Percentiles rank a stretch among this genome's conserved stretches.
These are phyloP conservation scores for Camillea tinctor DNA, from an alignment of 2,329 filamentous ascomycete genomes.

Conservation along the genomic window DNA sequence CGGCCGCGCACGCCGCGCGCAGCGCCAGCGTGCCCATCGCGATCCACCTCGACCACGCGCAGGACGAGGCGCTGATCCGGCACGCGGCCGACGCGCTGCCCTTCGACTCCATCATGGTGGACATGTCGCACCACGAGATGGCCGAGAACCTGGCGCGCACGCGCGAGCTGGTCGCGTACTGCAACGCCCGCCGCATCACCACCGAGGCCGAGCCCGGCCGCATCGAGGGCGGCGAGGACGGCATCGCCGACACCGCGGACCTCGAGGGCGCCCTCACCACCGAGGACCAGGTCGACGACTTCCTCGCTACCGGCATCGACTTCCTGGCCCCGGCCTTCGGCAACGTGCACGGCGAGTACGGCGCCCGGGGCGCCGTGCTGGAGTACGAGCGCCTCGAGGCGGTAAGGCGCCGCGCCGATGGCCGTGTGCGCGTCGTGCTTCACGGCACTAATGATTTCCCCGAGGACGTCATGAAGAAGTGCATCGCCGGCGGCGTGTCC, in stretches of 20 bases:
- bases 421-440: slow-evolving; percentile 47
- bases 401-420: slow-evolving; percentile 34
- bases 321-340: slow-evolving; percentile 74
- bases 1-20: slow-evolving; percentile 52
- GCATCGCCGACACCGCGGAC: slow-evolving; percentile 60
- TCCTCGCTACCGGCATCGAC: slow-evolving; percentile 69
- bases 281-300: slow-evolving; percentile 66
- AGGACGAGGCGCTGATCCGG: slow-evolving; percentile 13
- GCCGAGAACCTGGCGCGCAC: slow-evolving; percentile 67
- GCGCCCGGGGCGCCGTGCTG: slow-evolving; percentile 59
- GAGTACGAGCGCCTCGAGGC: slow-evolving; percentile 54
- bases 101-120: slow-evolving; percentile 74
- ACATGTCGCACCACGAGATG: slow-evolving; percentile 72
- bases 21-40: slow-evolving; percentile 44
- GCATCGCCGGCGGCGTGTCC: slow-evolving; percentile 50
- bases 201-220: slow-evolving; percentile 68
- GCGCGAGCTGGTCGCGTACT: slow-evolving; percentile 59
- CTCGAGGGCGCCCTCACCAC: slow-evolving; percentile 58
- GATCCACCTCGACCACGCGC: slow-evolving; percentile 59
- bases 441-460: slow-evolving; percentile 58
- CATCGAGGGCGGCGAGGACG: slow-evolving; percentile 69
- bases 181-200: slow-evolving; percentile 60
- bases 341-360: slow-evolving; percentile 75
- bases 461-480: slow-evolving; percentile 47
- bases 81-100: slow-evolving; percentile 42